phyloP scores from a whole-genome alignment of 768 basidiomycete genomes.

The Tephrocybe rancida region DNA sequence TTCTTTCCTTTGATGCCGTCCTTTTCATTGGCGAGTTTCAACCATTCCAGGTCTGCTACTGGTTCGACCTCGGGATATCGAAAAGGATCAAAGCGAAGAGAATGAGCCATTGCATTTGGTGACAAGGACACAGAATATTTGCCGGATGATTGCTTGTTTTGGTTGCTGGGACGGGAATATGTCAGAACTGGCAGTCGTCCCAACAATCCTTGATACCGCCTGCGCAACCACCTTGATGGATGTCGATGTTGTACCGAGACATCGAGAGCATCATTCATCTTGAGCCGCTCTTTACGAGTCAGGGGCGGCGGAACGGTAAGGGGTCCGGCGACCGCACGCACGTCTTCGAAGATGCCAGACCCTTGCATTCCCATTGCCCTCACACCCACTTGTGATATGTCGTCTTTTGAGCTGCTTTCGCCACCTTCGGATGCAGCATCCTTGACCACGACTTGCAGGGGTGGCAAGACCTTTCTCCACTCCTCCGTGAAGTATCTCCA shows the following conservation, averaged over 20 bases:
- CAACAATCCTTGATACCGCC: conserved; percentile 64
- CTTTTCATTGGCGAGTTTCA: conserved; percentile 21
- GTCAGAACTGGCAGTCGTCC: conserved; percentile 58
- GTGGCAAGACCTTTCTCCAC: conserved; percentile 57
- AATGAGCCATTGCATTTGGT: conserved; percentile 26
- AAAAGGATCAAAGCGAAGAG: conserved; percentile 21
- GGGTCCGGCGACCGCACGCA: conserved; percentile 46
- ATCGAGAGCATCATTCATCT: neutral
- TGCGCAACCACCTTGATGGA: conserved; percentile 50
- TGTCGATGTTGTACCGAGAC: conserved; percentile 19
- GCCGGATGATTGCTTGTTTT: conserved; percentile 12
- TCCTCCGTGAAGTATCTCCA: conserved; percentile 65
- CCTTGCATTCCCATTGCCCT: conserved; percentile 45
- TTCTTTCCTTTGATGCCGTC: conserved; percentile 9
- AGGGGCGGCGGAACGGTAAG: conserved; percentile 23
- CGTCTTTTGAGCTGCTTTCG: conserved; percentile 10
- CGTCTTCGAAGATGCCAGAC: conserved; percentile 42
- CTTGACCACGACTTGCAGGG: conserved; percentile 49
- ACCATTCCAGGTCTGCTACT: conserved; percentile 35
- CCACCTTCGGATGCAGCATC: conserved; percentile 9
- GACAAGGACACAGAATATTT: conserved; percentile 34
- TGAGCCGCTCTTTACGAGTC: conserved; percentile 34
- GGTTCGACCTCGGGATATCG: conserved; percentile 30
- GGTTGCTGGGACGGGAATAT: conserved; percentile 23
- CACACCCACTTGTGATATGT: conserved; percentile 25